Evolutionary conservation across 2,329 filamentous ascomycete species (phyloP).

Genomic region (Arthrobotrys conoides): DNA sequence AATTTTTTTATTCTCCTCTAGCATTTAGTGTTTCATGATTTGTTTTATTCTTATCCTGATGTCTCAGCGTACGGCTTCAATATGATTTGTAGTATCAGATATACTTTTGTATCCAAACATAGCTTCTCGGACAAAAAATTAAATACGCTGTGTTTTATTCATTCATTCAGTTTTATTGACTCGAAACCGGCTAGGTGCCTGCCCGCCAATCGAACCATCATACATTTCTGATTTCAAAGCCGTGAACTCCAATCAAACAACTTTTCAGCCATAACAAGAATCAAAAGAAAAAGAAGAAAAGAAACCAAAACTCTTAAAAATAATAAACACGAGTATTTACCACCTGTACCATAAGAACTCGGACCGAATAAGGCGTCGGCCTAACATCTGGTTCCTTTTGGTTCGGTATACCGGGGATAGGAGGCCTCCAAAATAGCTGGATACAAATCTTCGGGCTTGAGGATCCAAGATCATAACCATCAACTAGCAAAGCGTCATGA

Average conservation of each 20-base stretch:
- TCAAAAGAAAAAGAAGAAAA: not conserved
- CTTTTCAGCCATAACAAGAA: not conserved
- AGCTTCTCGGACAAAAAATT: constrained; percentile 18
- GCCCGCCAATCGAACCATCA: not conserved
- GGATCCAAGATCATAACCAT: not conserved
- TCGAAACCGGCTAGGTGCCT: not conserved
- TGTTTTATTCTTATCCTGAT: constrained; percentile 4
- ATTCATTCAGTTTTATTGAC: not conserved
- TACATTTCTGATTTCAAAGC: not conserved
- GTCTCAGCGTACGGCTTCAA: constrained; percentile 22
- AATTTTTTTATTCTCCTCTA: constrained; percentile 3
- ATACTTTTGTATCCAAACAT: constrained; percentile 26
- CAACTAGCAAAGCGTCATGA: not conserved
- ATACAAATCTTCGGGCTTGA: not conserved
- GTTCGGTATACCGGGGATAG: not conserved
- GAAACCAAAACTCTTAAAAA: not conserved
- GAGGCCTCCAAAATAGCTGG: not conserved
- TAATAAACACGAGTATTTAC: not conserved
- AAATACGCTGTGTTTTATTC: not conserved
- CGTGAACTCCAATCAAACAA: not conserved
- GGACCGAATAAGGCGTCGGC: not conserved
- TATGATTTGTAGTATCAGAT: constrained; percentile 36
- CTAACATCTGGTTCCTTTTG: not conserved
- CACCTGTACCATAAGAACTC: not conserved
- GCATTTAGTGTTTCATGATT: constrained; percentile 14